Base-by-base conservation (phyloP, 257 asterid species). In the Ophiorrhiza pumila region DNA sequence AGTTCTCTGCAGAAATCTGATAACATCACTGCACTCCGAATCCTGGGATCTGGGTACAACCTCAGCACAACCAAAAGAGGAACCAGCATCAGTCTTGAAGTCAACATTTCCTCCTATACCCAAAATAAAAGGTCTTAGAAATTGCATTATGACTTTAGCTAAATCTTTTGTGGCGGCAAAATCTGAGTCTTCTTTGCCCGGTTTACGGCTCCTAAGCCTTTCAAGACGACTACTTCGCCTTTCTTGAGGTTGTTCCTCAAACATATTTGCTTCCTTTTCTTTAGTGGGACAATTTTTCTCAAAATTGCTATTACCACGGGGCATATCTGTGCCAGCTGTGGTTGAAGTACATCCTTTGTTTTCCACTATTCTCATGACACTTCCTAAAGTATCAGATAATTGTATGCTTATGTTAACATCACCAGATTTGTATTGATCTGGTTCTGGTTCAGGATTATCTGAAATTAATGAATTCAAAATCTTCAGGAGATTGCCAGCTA, bases 181-280 rank as follows among this genome's bases (percentile, higher is more conserved):
- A 43, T 86, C 91, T 45, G 89, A 73, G 67, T 88, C 97, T 75
- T 91, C 99, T 86, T 88, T 94, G 53, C 87, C 97, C 42, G 96
- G 96, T 84, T 91, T 94, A 75, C 97, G 99, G 82, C 91, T 88
- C 83, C 93, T 85, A 68, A 87, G 97, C 88, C 96, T 83, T 83
- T 89, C 96, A 71, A 91, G 93, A 37, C 98, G 97, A 80, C 87
- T 94, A 76, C 99, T 94, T 75, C 99, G 83, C 85, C 99, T 90
- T 90, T 91, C 99, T 84, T 90, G 99, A 85, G 90, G 97, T 78
- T 91, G 98, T 76, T 94, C 97, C 64, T 88, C 97, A 60, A 68
- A 81, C 41, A 71, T 45, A 79, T 61, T 62, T 76, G 81, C 88
- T 78, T 87, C 95, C 85, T 91, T 93, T 72, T 73, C 81, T 72